A percentile compares a stretch with the other conserved stretches of the same genome.
phyloP scores from a whole-genome alignment of 2,329 filamentous ascomycete species.

The Ceratocystis alfenasii region DNA sequence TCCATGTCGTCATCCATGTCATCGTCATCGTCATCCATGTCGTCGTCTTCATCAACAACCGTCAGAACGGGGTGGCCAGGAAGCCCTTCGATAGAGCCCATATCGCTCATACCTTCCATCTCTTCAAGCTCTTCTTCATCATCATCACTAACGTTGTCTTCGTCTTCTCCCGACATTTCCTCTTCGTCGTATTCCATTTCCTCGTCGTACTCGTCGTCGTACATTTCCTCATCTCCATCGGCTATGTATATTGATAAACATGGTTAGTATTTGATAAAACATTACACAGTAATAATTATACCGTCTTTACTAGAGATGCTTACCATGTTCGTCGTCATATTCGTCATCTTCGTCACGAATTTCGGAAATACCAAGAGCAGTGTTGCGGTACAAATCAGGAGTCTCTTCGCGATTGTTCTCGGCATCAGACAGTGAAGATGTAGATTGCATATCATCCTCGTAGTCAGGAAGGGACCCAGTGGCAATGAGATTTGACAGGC shows the following conservation, averaged over 20 bases:
- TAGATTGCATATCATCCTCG: constrained; percentile 74
- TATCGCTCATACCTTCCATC: constrained; percentile 46
- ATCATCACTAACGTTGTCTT: constrained; percentile 81
- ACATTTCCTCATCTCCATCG: constrained; percentile 78
- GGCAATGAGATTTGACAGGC: constrained; percentile 65
- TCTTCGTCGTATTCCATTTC: constrained; percentile 86
- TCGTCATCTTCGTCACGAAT: constrained; percentile 54
- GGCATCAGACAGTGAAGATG: constrained; percentile 78
- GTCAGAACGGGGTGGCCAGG: constrained; percentile 52
- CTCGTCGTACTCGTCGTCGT: constrained; percentile 80
- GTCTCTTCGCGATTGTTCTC: constrained; percentile 88
- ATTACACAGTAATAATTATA: constrained; percentile 24
- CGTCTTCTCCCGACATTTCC: constrained; percentile 64
- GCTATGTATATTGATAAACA: background rate
- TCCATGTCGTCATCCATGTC: constrained; percentile 48
- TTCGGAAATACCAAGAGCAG: constrained; percentile 88
- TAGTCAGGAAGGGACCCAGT: constrained; percentile 50
- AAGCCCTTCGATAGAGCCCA: constrained; percentile 73
- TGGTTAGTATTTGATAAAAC: background rate
- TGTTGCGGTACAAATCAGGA: constrained; percentile 92
- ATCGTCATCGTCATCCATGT: constrained; percentile 53
- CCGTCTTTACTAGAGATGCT: constrained; percentile 20
- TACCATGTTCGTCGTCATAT: constrained; percentile 41
- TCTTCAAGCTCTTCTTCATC: constrained; percentile 49
- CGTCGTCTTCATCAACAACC: constrained; percentile 60